Evolutionary conservation across 73 alveolate species (phyloP), one percentile per base, ranked within the genome.

Genomic region (Stentor coeruleus): DNA sequence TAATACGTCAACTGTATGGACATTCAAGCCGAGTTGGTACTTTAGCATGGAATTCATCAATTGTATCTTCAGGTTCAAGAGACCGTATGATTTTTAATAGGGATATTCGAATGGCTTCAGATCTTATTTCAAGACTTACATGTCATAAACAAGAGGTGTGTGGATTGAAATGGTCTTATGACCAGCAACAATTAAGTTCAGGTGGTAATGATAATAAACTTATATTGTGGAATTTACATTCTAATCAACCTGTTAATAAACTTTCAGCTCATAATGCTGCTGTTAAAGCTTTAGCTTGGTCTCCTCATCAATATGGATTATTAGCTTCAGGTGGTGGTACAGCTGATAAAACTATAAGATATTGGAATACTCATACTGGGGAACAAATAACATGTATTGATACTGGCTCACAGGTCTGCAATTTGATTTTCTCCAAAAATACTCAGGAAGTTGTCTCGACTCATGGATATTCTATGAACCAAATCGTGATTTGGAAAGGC

Each of bases 231-330:
- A 92, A 91, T 85, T 73, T 87, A 49, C 93, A 89, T 59, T 76
- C 87, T 74, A 55, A 41, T 3, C 37, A 20, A 66, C 99, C 99
- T 6, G 89, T 93, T 31, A 85, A 77, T 81, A 89, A 92, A 79
- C 93, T 95, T 86, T 81, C 87, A 37, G 90, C 91, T 80, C 99
- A 98, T 87, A 84, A 84, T 58, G 99, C 99, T 1, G 99, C 99
- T 1, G 99, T 98, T 15, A 98, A 98, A 86, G 99, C 99, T 31
- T 92, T 98, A 11, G 99, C 99, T 2, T 98, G 99, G 99, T 94
- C 99, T 30, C 99, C 99, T 3, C 99, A 98, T 89, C 94, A 98
- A 87, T 98, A 91, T 91, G 98, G 99, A 41, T 87, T 97, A 41
- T 75, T 98, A 73, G 99, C 98, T 0, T 84, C 95, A 20, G 99